Conservation (phyloP, 1,284 basidiomycete species). For the Austroboletus niveus region DNA sequence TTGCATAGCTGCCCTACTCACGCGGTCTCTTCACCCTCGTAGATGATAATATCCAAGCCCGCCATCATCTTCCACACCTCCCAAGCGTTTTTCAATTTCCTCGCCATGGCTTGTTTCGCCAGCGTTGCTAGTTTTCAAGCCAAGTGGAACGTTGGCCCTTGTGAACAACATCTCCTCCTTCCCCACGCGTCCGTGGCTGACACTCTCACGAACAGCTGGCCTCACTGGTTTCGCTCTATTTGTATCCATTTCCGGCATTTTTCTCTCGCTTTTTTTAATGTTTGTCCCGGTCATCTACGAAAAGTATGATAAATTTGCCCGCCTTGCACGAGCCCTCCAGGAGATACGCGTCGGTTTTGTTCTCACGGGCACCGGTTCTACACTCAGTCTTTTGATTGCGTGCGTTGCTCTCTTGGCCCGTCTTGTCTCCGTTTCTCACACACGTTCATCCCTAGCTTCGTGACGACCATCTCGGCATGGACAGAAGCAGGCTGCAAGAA, state of each 20-base stretch:
- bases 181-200: constrained; percentile 8
- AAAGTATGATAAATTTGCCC: constrained; percentile 76
- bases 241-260: constrained; percentile 65
- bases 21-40: constrained; percentile 20
- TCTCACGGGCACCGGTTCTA: constrained; percentile 64
- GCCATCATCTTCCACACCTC: constrained; percentile 69
- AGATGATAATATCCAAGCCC: constrained; percentile 86
- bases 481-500: constrained; percentile 86
- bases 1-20: constrained; percentile 11
- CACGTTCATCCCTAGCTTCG: constrained; percentile 49
- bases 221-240: constrained; percentile 85
- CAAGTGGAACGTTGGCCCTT: constrained; percentile 77
- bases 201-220: constrained; percentile 54
- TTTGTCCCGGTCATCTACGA: constrained; percentile 81
- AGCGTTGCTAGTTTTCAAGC: constrained; percentile 85
- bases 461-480: constrained; percentile 72
- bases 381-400: constrained; percentile 71
- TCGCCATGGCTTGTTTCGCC: constrained; percentile 85
- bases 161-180: constrained; percentile 49
- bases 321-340: constrained; percentile 74
- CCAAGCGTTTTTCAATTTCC: constrained; percentile 86
- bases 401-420: constrained; percentile 38
- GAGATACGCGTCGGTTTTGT: constrained; percentile 83
- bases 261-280: constrained; percentile 71
- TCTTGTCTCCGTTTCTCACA: constrained; percentile 12